A percentile compares a stretch with the other conserved stretches of the same genome.
Conservation (phyloP, 2,329 filamentous ascomycete genomes). For the Botrytis hyacinthi region DNA sequence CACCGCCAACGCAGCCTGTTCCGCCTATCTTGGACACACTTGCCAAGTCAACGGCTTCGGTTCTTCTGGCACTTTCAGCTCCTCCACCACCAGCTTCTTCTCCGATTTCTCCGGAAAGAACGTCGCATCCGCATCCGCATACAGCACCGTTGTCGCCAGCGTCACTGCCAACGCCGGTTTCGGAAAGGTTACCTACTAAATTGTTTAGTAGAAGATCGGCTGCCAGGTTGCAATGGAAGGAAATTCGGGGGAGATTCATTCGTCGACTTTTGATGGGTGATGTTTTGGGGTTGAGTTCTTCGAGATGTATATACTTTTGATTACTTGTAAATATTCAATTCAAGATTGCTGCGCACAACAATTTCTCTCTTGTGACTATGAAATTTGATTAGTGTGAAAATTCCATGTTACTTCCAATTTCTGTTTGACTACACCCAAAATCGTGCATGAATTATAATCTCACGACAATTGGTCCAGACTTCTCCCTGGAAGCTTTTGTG, state of each 20-base stretch:
- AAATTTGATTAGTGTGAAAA: neutral
- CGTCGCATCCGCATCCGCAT: conserved; percentile 33
- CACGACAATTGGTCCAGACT: neutral
- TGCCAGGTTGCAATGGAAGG: no score
- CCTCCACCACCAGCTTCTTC: conserved; percentile 35
- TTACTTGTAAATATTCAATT: conserved; percentile 9
- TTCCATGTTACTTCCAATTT: neutral
- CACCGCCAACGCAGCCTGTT: conserved; percentile 29
- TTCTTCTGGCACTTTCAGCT: conserved; percentile 36
- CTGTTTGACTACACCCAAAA: no score
- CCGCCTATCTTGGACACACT: conserved; percentile 26
- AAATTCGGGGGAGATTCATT: neutral
- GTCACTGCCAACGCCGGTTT: conserved; percentile 6
- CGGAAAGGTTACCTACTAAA: conserved; percentile 2
- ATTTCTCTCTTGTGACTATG: no score
- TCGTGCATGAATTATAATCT: neutral
- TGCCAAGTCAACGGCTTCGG: conserved; percentile 32
- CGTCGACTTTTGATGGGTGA: neutral
- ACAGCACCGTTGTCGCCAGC: neutral
- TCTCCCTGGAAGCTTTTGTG: neutral
- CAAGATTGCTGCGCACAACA: neutral
- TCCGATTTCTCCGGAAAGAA: conserved; percentile 38
- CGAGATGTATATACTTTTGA: neutral
- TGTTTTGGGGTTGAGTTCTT: neutral
- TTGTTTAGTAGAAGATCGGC: neutral